Evolutionary conservation across 73 alveolate genomes (phyloP).

Genomic region (Paramecium tetraurelia): DNA sequence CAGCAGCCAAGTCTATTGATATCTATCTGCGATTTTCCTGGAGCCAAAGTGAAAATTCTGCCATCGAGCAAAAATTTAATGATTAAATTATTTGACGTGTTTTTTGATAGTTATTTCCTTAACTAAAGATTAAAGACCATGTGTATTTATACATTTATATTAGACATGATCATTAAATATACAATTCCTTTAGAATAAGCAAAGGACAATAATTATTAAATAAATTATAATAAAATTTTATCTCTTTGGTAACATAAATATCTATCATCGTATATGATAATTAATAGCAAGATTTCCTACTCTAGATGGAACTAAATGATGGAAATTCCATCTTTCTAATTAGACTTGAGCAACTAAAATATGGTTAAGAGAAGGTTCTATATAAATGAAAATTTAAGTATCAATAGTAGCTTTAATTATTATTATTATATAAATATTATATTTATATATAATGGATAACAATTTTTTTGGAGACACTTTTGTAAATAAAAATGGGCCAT

Average conservation of each 20-base stretch:
- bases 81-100: neutral
- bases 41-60: neutral
- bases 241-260: too few relatives aligned
- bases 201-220: too few relatives aligned
- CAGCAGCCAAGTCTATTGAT: slow-evolving; percentile 45
- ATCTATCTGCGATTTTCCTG: neutral
- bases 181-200: too few relatives aligned
- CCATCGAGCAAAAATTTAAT: neutral
- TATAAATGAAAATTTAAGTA: too few relatives aligned
- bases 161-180: too few relatives aligned
- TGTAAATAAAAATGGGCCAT: neutral
- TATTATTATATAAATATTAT: neutral
- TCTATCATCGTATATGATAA: too few relatives aligned
- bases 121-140: neutral
- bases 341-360: too few relatives aligned
- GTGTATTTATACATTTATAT: neutral
- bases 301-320: too few relatives aligned
- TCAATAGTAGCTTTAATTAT: neutral
- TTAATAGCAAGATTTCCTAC: too few relatives aligned
- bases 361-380: too few relatives aligned
- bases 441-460: neutral
- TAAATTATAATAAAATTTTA: too few relatives aligned
- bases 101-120: neutral
- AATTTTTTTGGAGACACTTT: slow-evolving; percentile 19
- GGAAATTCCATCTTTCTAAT: too few relatives aligned